A percentile compares a stretch with the other conserved stretches of the same genome.
phyloP scores from a whole-genome alignment of 2,329 filamentous ascomycete species.

The Chrysoporthe puriensis region DNA sequence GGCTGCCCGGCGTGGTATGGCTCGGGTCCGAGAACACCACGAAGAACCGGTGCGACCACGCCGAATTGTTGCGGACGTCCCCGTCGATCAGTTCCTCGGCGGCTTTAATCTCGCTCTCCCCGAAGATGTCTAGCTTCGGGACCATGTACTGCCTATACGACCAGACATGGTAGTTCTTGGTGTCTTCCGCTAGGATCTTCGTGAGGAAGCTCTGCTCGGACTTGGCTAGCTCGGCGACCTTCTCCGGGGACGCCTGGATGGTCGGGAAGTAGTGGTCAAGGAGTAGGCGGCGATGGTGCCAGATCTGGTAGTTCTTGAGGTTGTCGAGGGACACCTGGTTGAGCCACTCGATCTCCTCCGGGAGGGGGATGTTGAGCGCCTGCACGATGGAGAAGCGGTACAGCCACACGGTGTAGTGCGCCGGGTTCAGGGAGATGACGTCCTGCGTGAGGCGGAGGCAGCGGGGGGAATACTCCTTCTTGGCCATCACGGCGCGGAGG shows the following conservation, averaged over 20 bases:
- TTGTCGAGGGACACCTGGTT: conserved; percentile 81
- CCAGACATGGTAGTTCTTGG: conserved; percentile 99
- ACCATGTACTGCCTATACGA: conserved; percentile 81
- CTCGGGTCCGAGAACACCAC: conserved; percentile 74
- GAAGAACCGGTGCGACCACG: conserved; percentile 97
- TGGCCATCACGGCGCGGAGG: conserved; percentile 89
- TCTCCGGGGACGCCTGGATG: conserved; percentile 62
- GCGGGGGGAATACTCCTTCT: conserved; percentile 79
- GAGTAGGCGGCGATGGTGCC: conserved; percentile 74
- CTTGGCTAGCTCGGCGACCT: conserved; percentile 60
- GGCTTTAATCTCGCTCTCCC: conserved; percentile 69
- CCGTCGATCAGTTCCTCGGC: conserved; percentile 73
- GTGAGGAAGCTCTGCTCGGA: conserved; percentile 77
- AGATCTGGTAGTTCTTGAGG: conserved; percentile 99
- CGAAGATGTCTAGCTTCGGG: conserved; percentile 66
- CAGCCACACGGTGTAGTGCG: conserved; percentile 98
- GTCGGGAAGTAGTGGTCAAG: conserved; percentile 61
- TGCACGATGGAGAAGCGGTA: conserved; percentile 84
- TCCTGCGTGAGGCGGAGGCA: conserved; percentile 82
- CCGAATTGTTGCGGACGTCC: conserved; percentile 94
- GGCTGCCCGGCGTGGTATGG: conserved; percentile 49
- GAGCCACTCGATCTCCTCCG: conserved; percentile 81
- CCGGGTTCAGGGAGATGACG: conserved; percentile 90
- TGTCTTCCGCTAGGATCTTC: conserved; percentile 80
- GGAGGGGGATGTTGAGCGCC: conserved; percentile 65